These are phyloP conservation scores for Ramaria rubella DNA, from an alignment of 768 basidiomycete genomes.

Conservation along the genomic window DNA sequence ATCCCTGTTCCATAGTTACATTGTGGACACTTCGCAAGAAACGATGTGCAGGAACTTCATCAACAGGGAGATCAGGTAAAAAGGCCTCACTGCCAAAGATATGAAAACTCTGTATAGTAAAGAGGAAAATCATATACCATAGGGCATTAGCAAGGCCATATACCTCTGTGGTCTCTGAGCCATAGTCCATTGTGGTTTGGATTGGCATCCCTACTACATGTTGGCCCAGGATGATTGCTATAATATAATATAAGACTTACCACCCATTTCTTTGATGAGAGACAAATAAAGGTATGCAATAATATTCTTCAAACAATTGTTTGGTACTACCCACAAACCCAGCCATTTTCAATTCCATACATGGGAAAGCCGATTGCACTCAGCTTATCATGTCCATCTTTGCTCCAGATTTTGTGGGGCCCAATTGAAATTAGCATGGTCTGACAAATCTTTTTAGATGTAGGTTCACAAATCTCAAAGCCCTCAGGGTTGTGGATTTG, in stretches of 20 bases:
- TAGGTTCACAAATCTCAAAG: conserved; percentile 23
- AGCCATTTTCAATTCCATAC: conserved; percentile 22
- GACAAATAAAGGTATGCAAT: conserved; percentile 26
- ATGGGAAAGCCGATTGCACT: conserved; percentile 25
- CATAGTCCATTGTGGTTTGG: neutral
- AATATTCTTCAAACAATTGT: conserved; percentile 20
- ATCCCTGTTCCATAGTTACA: conserved; percentile 24
- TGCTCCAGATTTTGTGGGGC: conserved; percentile 27
- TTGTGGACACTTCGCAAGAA: conserved; percentile 22
- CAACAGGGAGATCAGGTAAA: conserved; percentile 18
- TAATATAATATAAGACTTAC: conserved; percentile 15
- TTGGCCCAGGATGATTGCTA: neutral
- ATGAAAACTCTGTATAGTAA: too few species aligned
- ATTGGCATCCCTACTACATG: neutral
- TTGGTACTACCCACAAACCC: conserved; percentile 27
- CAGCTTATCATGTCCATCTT: conserved; percentile 33
- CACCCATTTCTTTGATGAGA: conserved; percentile 20
- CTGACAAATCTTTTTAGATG: conserved; percentile 21
- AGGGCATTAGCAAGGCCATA: conserved; percentile 28
- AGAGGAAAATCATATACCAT: conserved; percentile 23
- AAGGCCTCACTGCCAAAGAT: conserved; percentile 21
- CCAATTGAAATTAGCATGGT: conserved; percentile 18
- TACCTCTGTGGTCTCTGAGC: conserved; percentile 28
- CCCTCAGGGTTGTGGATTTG: conserved; percentile 18
- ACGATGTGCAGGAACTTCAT: conserved; percentile 25